Evolutionary conservation across 306 rosid species (phyloP).

Genomic region (Medicago lupulina): DNA sequence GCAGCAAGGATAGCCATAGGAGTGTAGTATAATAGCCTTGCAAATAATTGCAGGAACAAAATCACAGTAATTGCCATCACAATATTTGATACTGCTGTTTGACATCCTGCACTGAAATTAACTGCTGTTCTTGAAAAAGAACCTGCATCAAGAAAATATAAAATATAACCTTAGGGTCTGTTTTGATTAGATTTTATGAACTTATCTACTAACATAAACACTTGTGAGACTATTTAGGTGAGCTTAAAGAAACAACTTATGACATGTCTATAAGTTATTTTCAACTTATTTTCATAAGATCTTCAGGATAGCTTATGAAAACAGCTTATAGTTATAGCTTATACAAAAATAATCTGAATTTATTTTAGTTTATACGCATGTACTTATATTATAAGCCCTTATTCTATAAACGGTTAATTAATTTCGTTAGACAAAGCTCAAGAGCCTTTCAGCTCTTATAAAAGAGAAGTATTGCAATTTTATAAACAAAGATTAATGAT

Average conservation of each 20-base stretch:
- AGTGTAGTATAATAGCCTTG: constrained; percentile 76
- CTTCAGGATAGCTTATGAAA: too few relatives aligned
- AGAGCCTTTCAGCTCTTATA: neutral
- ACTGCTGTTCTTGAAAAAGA: constrained; percentile 85
- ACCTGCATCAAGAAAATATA: constrained; percentile 49
- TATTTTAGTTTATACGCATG: too few relatives aligned
- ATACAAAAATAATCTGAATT: too few relatives aligned
- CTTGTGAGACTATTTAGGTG: too few relatives aligned
- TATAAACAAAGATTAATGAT: neutral
- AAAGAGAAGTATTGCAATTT: neutral
- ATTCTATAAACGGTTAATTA: too few relatives aligned
- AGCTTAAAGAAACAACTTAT: too few relatives aligned
- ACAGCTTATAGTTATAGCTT: too few relatives aligned
- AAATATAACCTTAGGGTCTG: neutral
- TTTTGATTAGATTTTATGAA: too few relatives aligned
- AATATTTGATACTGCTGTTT: constrained; percentile 73
- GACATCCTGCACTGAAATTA: constrained; percentile 78
- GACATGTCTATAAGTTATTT: too few relatives aligned
- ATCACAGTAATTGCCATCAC: constrained; percentile 80
- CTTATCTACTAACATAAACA: too few relatives aligned
- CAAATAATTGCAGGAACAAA: constrained; percentile 57
- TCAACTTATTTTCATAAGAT: too few relatives aligned
- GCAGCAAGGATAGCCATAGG: constrained; percentile 80
- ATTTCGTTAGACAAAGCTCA: neutral
- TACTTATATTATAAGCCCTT: too few relatives aligned